Conservation (phyloP, 768 basidiomycete species). For the Suillus lakei region DNA sequence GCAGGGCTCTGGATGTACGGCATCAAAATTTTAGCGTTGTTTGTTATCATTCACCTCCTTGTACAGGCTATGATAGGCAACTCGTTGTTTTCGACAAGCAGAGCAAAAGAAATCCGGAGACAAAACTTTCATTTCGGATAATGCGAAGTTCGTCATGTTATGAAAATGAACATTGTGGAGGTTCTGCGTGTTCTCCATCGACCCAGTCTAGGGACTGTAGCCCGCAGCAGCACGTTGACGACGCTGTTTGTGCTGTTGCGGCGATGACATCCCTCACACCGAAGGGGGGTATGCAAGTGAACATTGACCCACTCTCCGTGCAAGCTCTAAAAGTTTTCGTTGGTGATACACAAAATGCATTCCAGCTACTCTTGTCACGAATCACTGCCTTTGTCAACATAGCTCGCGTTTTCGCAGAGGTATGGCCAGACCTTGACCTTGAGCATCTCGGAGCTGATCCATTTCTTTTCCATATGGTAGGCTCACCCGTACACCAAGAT, state of each 20-base stretch:
- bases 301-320: neutral
- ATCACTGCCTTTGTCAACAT: neutral
- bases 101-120: neutral
- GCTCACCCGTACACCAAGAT: slow-evolving; percentile 12
- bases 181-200: neutral
- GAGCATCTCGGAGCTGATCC: neutral
- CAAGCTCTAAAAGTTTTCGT: neutral
- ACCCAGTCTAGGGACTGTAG: neutral
- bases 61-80: neutral
- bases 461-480: neutral
- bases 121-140: neutral
- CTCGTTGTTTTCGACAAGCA: neutral
- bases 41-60: neutral
- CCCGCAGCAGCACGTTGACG: neutral
- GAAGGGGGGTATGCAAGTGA: neutral
- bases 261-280: neutral
- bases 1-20: neutral
- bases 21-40: neutral
- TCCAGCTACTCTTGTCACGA: neutral
- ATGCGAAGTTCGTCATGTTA: neutral
- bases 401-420: neutral
- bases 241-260: neutral
- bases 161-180: neutral
- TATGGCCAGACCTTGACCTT: neutral
- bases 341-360: neutral